Conservation (phyloP, 2,329 filamentous ascomycete genomes). For the Scleromitrula shiraiana region DNA sequence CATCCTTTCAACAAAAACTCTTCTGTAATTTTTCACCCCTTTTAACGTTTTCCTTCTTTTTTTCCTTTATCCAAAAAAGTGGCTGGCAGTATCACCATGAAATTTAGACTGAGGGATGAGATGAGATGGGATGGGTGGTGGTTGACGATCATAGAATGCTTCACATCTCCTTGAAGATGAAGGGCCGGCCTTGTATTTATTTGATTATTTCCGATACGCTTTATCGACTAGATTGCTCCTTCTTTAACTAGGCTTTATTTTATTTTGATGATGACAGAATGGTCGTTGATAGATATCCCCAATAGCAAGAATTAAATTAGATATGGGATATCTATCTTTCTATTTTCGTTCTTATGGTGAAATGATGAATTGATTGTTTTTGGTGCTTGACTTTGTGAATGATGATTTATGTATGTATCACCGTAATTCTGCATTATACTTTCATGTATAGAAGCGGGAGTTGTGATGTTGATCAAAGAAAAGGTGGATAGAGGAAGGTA, state of each 20-base stretch:
- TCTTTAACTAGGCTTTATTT: neutral
- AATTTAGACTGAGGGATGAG: slow-evolving; percentile 5
- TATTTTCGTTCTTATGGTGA: no score
- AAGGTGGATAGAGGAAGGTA: no score
- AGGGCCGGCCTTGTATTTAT: slow-evolving; percentile 4
- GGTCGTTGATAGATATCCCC: no score
- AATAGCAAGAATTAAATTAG: no score
- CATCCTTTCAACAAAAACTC: slow-evolving; percentile 11
- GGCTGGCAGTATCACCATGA: slow-evolving; percentile 4
- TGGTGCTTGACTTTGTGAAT: no score
- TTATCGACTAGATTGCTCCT: slow-evolving; percentile 3
- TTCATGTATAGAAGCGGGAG: no score
- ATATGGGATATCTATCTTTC: no score
- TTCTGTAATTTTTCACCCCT: slow-evolving; percentile 25
- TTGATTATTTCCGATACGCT: neutral
- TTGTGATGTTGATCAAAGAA: no score
- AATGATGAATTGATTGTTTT: no score
- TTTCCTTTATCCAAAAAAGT: slow-evolving; percentile 20
- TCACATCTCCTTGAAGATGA: slow-evolving; percentile 2
- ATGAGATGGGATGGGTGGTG: neutral
- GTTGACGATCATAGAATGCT: slow-evolving; percentile 12
- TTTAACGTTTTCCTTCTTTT: slow-evolving; percentile 5
- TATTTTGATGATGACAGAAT: no score
- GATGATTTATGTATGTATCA: no score
- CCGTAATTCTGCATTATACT: no score